Percentiles rank a stretch among this genome's conserved stretches.
phyloP scores from a whole-genome alignment of 2,329 filamentous ascomycete species.

The Rosellinia necatrix region DNA sequence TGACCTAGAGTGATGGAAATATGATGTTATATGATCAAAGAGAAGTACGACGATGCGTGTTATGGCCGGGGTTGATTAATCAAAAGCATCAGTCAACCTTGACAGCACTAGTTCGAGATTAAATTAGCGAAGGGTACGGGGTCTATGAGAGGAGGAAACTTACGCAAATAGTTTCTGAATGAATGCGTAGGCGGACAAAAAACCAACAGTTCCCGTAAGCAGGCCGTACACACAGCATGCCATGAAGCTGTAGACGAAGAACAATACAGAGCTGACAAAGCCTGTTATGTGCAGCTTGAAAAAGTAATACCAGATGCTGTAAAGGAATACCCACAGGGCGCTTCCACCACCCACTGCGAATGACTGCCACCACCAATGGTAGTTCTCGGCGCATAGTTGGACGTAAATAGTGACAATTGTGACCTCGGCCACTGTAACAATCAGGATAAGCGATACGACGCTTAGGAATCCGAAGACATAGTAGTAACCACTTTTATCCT shows the following conservation, averaged over 20 bases:
- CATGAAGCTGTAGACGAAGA: constrained; percentile 84
- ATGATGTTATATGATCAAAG: constrained; percentile 23
- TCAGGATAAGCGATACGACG: constrained; percentile 72
- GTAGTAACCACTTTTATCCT: constrained; percentile 90
- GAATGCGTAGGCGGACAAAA: constrained; percentile 83
- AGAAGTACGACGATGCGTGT: neutral
- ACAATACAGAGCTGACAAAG: constrained; percentile 77
- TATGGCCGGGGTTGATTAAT: constrained; percentile 13
- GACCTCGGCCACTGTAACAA: constrained; percentile 80
- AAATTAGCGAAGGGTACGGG: constrained; percentile 19
- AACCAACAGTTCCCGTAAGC: constrained; percentile 81
- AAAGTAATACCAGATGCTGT: constrained; percentile 84
- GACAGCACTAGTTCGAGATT: constrained; percentile 49
- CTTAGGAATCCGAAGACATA: constrained; percentile 88
- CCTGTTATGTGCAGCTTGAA: constrained; percentile 80
- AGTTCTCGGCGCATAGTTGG: constrained; percentile 82
- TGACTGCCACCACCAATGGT: constrained; percentile 92
- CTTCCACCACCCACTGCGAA: constrained; percentile 79
- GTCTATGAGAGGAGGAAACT: constrained; percentile 36
- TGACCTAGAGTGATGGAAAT: constrained; percentile 4
- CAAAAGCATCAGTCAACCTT: constrained; percentile 50
- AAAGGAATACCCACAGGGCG: constrained; percentile 79
- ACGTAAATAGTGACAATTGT: constrained; percentile 83
- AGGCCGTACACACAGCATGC: constrained; percentile 82
- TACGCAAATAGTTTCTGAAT: constrained; percentile 81